Evolutionary conservation across 495 filamentous ascomycete species (phyloP).

Genomic region (Amphirosellinia nigrospora): DNA sequence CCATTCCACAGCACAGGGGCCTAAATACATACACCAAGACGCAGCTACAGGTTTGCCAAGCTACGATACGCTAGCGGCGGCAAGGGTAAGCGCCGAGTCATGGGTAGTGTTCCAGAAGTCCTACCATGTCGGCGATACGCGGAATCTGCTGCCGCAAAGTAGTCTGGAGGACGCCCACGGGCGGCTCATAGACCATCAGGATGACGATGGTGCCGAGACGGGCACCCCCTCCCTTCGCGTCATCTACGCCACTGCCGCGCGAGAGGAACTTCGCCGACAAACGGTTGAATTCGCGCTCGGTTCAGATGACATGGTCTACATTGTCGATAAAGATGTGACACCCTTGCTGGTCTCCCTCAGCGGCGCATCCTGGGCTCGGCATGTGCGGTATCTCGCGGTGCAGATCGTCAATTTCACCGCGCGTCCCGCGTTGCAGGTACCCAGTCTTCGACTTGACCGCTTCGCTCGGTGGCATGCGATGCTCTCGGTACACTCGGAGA

Average conservation of each 20-base stretch:
- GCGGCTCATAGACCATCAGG: not conserved
- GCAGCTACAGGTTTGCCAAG: not conserved
- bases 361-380: not conserved
- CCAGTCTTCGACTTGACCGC: not conserved
- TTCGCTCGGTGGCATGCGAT: not conserved
- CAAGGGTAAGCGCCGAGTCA: not conserved
- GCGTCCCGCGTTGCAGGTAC: not conserved
- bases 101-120: not conserved
- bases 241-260: not conserved
- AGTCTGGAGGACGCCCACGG: not conserved
- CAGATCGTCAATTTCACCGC: not conserved
- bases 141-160: not conserved
- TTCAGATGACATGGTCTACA: constrained; percentile 4
- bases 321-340: not conserved
- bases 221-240: not conserved
- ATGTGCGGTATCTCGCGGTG: not conserved
- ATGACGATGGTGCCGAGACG: not conserved
- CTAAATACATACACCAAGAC: not conserved
- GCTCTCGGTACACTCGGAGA: not conserved
- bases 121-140: not conserved
- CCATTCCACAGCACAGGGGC: not conserved
- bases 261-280: constrained; percentile 1
- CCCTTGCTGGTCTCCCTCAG: not conserved
- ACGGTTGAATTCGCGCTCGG: not conserved
- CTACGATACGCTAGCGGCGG: constrained; percentile 4